Percentiles rank a stretch among this genome's conserved stretches.
These are phyloP conservation scores for Brassica cretica DNA, from an alignment of 345 rosid species.

Conservation along the genomic window DNA sequence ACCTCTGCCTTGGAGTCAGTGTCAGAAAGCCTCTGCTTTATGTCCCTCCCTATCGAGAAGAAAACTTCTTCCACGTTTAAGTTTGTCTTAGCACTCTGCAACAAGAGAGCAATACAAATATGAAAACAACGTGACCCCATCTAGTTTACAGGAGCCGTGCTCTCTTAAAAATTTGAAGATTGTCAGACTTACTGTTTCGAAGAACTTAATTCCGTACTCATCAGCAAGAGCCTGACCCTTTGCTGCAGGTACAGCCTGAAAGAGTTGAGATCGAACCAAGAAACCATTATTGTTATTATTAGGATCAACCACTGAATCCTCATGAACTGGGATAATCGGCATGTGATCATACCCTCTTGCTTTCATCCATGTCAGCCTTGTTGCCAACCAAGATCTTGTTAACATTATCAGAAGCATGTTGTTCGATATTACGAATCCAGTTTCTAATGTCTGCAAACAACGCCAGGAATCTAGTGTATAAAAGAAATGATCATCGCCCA, in stretches of 20 bases:
- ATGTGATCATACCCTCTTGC: conserved; percentile 73
- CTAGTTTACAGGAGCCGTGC: conserved; percentile 2
- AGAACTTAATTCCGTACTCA: conserved; percentile 96
- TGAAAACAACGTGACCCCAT: neutral
- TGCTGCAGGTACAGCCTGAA: conserved; percentile 91
- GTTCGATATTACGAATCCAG: conserved; percentile 99
- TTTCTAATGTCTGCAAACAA: conserved; percentile 81
- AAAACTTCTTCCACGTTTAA: conserved; percentile 91
- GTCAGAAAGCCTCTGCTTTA: conserved; percentile 91
- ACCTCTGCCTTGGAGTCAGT: conserved; percentile 81
- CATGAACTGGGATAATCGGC: neutral
- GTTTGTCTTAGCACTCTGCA: conserved; percentile 98
- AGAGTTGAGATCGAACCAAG: neutral
- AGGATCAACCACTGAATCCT: neutral
- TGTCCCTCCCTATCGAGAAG: conserved; percentile 93
- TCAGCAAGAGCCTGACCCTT: conserved; percentile 99
- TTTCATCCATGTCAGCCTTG: conserved; percentile 99
- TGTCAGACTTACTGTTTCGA: conserved; percentile 75
- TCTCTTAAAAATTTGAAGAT: neutral
- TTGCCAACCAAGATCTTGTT: conserved; percentile 97
- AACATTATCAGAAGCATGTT: conserved; percentile 98
- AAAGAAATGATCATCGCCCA: neutral
- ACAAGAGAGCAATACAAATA: neutral
- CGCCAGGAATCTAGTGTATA: conserved; percentile 6
- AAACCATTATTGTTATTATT: neutral